These are phyloP conservation scores for Cryptosporidium sp. DNA, from an alignment of 169 alveolate species.

Conservation along the genomic window DNA sequence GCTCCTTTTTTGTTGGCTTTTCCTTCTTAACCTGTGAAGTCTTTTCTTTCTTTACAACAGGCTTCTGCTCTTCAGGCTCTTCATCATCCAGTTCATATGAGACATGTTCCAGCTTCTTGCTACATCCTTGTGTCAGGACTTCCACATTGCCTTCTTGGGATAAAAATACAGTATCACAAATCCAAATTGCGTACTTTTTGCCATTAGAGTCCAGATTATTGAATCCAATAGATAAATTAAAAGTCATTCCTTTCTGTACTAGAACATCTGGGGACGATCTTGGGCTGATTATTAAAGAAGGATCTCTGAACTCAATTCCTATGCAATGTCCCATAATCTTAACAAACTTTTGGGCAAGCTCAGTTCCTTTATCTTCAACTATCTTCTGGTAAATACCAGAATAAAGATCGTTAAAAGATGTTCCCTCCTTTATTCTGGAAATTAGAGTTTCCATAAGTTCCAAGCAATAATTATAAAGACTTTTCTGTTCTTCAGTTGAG, in stretches of 20 bases:
- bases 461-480: constrained; percentile 61
- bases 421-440: constrained; percentile 68
- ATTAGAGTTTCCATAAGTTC: constrained; percentile 71
- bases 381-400: constrained; percentile 62
- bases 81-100: constrained; percentile 88
- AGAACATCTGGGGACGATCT: constrained; percentile 76
- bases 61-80: constrained; percentile 77
- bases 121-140: constrained; percentile 82
- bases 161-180: constrained; percentile 89
- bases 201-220: constrained; percentile 81
- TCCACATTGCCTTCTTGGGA: constrained; percentile 80
- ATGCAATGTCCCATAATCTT: constrained; percentile 87
- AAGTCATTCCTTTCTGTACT: constrained; percentile 85
- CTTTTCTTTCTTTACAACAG: constrained; percentile 20
- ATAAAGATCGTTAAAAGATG: constrained; percentile 59
- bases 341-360: constrained; percentile 79
- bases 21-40: background rate
- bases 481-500: constrained; percentile 78
- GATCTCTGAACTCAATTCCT: constrained; percentile 89
- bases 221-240: constrained; percentile 87
- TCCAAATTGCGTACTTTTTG: constrained; percentile 87
- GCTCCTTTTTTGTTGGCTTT: constrained; percentile 15
- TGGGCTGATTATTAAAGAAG: constrained; percentile 76
- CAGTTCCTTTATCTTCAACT: constrained; percentile 64
- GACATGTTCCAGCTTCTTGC: constrained; percentile 85